Percentiles rank a stretch among this genome's conserved stretches.
Evolutionary conservation across 306 rosid species (phyloP).

Genomic region (Medicago ruthenica): DNA sequence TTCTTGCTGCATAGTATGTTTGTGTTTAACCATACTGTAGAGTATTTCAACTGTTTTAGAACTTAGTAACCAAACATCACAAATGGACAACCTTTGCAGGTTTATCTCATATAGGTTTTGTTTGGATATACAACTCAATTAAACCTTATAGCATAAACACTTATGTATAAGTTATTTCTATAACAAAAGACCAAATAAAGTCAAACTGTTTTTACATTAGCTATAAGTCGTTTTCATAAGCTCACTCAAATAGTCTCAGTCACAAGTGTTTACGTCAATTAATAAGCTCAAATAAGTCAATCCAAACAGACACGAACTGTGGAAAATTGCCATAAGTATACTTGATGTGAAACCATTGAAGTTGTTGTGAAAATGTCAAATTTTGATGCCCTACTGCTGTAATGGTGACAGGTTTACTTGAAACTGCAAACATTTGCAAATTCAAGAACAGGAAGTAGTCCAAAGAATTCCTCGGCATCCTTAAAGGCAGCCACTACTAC

Average conservation of each 20-base stretch:
- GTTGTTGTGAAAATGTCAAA: constrained; percentile 6
- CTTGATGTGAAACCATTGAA: constrained; percentile 5
- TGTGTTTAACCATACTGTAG: no score
- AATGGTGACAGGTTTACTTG: constrained; percentile 70
- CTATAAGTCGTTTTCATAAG: no score
- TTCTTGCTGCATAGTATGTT: no score
- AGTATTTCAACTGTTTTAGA: no score
- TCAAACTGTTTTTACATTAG: background rate
- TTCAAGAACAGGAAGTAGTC: constrained; percentile 74
- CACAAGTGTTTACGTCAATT: background rate
- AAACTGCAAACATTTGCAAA: constrained; percentile 78
- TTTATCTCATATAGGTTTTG: no score
- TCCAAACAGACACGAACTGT: background rate
- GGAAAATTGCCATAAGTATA: constrained; percentile 20
- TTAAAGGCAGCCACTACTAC: constrained; percentile 98
- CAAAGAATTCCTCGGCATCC: constrained; percentile 85
- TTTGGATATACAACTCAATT: no score
- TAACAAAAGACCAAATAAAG: no score
- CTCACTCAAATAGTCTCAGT: background rate
- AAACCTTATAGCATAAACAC: no score
- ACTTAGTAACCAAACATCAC: no score
- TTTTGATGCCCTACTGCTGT: constrained; percentile 22
- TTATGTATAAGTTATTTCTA: no score
- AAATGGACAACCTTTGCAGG: no score
- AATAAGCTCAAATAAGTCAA: background rate